Evolutionary conservation across 2,329 filamentous ascomycete genomes (phyloP).

Genomic region (Penicillium sp.): DNA sequence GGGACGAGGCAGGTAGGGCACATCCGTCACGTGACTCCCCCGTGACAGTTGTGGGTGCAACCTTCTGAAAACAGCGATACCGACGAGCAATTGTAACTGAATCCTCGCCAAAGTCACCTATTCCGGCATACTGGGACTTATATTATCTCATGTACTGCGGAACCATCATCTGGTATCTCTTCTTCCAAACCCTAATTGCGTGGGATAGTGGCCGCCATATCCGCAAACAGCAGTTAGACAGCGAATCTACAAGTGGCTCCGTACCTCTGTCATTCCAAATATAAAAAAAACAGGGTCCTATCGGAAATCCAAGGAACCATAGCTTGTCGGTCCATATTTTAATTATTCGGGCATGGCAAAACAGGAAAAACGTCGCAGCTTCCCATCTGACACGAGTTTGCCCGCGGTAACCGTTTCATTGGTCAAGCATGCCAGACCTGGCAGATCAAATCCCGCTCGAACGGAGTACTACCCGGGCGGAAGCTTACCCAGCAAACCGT

Average conservation of each 20-base stretch:
- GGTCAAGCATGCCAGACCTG: not conserved
- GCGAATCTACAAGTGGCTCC: slow-evolving; percentile 7
- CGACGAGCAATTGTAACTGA: slow-evolving; percentile 14
- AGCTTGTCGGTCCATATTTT: not conserved
- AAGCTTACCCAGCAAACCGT: not conserved
- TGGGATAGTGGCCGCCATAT: slow-evolving; percentile 1
- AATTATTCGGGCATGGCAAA: not conserved
- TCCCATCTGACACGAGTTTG: slow-evolving; percentile 1
- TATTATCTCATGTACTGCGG: not conserved
- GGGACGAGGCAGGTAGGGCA: no score
- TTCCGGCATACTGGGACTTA: not conserved
- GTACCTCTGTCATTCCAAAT: slow-evolving; percentile 1
- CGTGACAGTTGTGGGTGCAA: slow-evolving; percentile 18
- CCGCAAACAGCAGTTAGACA: slow-evolving; percentile 22
- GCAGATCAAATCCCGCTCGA: not conserved
- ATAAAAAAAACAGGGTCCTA: not conserved
- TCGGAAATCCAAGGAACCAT: slow-evolving; percentile 1
- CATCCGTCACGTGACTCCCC: slow-evolving; percentile 15
- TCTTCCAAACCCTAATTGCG: not conserved
- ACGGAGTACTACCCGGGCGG: slow-evolving; percentile 14
- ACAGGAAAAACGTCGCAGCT: slow-evolving; percentile 2
- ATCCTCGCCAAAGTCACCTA: not conserved
- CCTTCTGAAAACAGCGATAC: slow-evolving; percentile 26
- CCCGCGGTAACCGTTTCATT: slow-evolving; percentile 26
- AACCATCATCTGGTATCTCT: not conserved